Evolutionary conservation across 495 filamentous ascomycete species (phyloP).

Genomic region (Penicillium steckii): DNA sequence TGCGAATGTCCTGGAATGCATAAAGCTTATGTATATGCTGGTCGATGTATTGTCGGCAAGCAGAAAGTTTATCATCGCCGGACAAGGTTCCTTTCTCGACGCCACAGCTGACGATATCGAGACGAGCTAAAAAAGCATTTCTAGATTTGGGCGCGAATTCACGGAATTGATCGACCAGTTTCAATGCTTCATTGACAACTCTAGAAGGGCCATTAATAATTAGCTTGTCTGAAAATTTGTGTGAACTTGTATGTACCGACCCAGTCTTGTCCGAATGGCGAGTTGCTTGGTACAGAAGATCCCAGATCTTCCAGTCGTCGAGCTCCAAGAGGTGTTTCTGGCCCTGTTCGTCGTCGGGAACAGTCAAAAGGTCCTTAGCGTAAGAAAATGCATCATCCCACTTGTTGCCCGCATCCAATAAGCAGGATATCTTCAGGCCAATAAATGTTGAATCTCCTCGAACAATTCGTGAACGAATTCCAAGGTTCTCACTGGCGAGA

Average conservation of each 20-base stretch:
- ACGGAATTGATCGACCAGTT: constrained; percentile 37
- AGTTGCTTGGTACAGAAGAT: constrained; percentile 34
- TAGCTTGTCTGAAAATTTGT: background rate
- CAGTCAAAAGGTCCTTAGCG: constrained; percentile 38
- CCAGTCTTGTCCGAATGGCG: constrained; percentile 29
- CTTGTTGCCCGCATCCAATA: constrained; percentile 38
- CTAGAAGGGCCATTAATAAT: constrained; percentile 22
- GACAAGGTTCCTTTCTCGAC: constrained; percentile 32
- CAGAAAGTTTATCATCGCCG: constrained; percentile 35
- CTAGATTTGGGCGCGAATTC: constrained; percentile 41
- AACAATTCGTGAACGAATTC: constrained; percentile 48
- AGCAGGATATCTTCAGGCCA: constrained; percentile 40
- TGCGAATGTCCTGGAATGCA: constrained; percentile 53
- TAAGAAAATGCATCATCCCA: constrained; percentile 49
- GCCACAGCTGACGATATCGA: constrained; percentile 27
- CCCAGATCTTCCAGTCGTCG: constrained; percentile 61
- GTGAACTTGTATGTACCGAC: constrained; percentile 22
- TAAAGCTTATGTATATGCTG: constrained; percentile 49
- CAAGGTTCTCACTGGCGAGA: constrained; percentile 50
- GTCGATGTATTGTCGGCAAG: constrained; percentile 49
- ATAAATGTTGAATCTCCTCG: constrained; percentile 53
- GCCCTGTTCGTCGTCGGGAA: constrained; percentile 31
- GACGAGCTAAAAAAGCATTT: constrained; percentile 46
- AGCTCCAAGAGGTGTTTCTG: constrained; percentile 40
- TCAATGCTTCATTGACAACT: constrained; percentile 26